phyloP scores from a whole-genome alignment of 108 stramenopile genomes.

The Fistulifera pelliculosa region DNA sequence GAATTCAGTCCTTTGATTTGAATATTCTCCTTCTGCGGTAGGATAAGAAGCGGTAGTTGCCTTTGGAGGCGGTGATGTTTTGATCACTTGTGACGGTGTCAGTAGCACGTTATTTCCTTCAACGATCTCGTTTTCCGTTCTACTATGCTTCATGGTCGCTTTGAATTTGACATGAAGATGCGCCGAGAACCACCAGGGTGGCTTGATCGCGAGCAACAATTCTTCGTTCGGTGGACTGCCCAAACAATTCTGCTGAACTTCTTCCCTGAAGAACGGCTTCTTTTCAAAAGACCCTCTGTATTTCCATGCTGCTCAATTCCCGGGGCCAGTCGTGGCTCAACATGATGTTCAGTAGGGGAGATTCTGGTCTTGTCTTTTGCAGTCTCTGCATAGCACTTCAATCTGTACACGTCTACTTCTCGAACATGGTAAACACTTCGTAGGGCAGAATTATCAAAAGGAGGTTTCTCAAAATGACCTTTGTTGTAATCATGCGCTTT shows the following conservation, averaged over 20 bases:
- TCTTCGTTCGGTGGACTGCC: conserved; percentile 86
- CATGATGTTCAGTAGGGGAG: conserved; percentile 64
- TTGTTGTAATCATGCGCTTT: conserved; percentile 65
- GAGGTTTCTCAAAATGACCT: conserved; percentile 79
- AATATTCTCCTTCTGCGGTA: too few relatives aligned
- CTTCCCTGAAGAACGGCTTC: conserved; percentile 83
- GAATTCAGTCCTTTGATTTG: conserved; percentile 3
- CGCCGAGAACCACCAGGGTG: conserved; percentile 93
- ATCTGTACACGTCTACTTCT: conserved; percentile 73
- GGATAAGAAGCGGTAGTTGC: background rate
- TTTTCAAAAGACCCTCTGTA: conserved; percentile 42
- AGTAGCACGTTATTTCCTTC: background rate
- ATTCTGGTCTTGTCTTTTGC: background rate
- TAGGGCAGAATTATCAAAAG: conserved; percentile 57
- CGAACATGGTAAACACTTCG: conserved; percentile 93
- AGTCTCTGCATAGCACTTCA: conserved; percentile 36
- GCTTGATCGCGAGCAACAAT: conserved; percentile 74
- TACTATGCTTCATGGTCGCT: conserved; percentile 71
- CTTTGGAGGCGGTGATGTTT: too few relatives aligned
- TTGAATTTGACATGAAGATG: conserved; percentile 97
- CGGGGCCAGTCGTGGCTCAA: conserved; percentile 97
- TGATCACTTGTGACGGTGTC: conserved; percentile 11
- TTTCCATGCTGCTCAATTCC: conserved; percentile 88
- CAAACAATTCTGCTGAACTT: conserved; percentile 75
- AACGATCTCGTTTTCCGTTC: conserved; percentile 6